These are phyloP conservation scores for Solanum tarapatanum DNA, from an alignment of 257 asterid genomes.

Conservation along the genomic window DNA sequence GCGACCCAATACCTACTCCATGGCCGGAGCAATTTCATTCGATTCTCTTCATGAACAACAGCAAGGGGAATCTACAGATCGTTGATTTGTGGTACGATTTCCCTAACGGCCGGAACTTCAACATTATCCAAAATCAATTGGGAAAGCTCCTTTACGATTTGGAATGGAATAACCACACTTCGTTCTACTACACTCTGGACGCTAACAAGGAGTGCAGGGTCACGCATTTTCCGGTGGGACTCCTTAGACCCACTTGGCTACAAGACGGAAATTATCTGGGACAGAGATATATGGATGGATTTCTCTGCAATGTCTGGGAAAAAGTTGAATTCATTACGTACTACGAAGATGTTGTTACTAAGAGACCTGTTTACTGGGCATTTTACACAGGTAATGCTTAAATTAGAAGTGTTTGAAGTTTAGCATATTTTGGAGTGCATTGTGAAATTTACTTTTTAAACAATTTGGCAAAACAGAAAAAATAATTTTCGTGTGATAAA, in stretches of 20 bases:
- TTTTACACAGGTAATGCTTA: slow-evolving; percentile 30
- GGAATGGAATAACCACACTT: slow-evolving; percentile 75
- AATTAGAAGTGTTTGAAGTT: neutral
- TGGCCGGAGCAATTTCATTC: slow-evolving; percentile 87
- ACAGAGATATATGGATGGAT: slow-evolving; percentile 44
- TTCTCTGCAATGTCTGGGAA: slow-evolving; percentile 69
- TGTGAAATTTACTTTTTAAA: neutral
- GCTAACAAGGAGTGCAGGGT: slow-evolving; percentile 26
- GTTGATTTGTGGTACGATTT: slow-evolving; percentile 63
- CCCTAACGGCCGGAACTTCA: slow-evolving; percentile 60
- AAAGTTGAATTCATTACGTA: slow-evolving; percentile 58
- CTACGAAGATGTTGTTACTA: slow-evolving; percentile 60
- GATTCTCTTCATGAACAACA: slow-evolving; percentile 33
- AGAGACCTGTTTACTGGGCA: slow-evolving; percentile 58
- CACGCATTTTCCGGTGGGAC: slow-evolving; percentile 38
- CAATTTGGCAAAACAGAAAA: too few relatives aligned
- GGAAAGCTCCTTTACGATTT: slow-evolving; percentile 39
- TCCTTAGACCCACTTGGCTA: slow-evolving; percentile 58
- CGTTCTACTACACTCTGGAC: slow-evolving; percentile 48
- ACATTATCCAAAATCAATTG: slow-evolving; percentile 55
- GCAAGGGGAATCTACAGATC: slow-evolving; percentile 29
- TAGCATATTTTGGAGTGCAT: neutral
- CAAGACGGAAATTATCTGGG: slow-evolving; percentile 49
- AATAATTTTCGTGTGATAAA: too few relatives aligned
- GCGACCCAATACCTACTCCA: slow-evolving; percentile 38